A percentile compares a stretch with the other conserved stretches of the same genome.
phyloP scores from a whole-genome alignment of 2,329 filamentous ascomycete species.

The Ophiostoma piceae region DNA sequence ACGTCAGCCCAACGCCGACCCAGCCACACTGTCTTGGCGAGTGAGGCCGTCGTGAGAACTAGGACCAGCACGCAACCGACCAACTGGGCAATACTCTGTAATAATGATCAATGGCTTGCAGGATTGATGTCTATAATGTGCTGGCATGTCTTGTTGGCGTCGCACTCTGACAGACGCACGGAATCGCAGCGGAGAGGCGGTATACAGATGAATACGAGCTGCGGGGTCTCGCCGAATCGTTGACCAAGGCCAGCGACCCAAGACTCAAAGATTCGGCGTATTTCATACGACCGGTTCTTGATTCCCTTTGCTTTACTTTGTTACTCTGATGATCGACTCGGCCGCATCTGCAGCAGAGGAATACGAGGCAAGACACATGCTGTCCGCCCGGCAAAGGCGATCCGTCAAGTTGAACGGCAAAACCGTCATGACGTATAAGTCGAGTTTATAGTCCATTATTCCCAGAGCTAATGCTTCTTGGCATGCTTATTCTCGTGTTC shows the following conservation, averaged over 20 bases:
- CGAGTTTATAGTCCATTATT: not conserved
- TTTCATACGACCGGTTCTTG: not conserved
- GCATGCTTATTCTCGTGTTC: conserved; percentile 6
- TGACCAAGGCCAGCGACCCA: too few species aligned
- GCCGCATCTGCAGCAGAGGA: not conserved
- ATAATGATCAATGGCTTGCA: not conserved
- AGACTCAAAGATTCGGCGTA: not conserved
- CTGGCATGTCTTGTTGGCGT: not conserved
- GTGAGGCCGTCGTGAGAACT: not conserved
- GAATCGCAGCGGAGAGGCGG: not conserved
- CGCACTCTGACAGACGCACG: not conserved
- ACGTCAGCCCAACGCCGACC: not conserved
- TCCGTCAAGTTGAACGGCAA: not conserved
- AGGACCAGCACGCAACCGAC: not conserved
- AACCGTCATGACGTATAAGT: not conserved
- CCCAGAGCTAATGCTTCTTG: not conserved
- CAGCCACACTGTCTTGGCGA: not conserved
- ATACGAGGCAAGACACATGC: conserved; percentile 4
- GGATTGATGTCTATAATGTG: not conserved
- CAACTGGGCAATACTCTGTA: not conserved
- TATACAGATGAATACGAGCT: conserved; percentile 11
- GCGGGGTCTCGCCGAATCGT: not conserved
- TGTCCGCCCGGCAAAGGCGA: not conserved
- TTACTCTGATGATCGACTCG: not conserved
- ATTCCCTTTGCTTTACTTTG: not conserved